A percentile compares a stretch with the other conserved stretches of the same genome.
Evolutionary conservation across 73 alveolate species (phyloP).

Genomic region (Tetrahymena elliotti): DNA sequence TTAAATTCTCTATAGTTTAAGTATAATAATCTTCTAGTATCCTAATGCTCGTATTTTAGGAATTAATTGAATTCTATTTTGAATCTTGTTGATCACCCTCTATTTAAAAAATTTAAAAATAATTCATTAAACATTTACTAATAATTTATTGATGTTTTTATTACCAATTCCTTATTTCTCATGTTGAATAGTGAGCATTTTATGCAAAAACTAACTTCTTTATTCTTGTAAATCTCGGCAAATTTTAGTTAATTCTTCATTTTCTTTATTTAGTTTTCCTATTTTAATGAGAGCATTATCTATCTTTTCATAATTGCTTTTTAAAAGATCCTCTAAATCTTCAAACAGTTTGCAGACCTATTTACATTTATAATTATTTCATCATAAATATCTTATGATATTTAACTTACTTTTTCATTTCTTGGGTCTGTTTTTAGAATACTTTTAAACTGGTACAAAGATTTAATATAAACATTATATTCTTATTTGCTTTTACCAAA

Average conservation of each 20-base stretch:
- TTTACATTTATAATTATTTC: not conserved
- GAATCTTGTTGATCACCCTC: not conserved
- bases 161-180: not conserved
- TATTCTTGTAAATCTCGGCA: not conserved
- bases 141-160: not conserved
- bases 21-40: not conserved
- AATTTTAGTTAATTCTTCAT: not conserved
- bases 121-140: not conserved
- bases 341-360: not conserved
- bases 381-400: not conserved
- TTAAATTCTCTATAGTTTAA: not conserved
- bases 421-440: not conserved
- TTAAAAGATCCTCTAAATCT: not conserved
- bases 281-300: not conserved
- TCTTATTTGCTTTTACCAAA: not conserved
- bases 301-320: not conserved
- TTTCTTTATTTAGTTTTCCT: not conserved
- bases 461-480: not conserved
- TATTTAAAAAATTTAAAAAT: not conserved
- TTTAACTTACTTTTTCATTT: not conserved
- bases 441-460: not conserved
- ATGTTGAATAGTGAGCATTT: not conserved
- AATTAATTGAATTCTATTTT: not conserved
- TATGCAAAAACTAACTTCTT: not conserved
- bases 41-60: not conserved